Evolutionary conservation across 2,329 filamentous ascomycete species (phyloP).

Genomic region (Lachnellula occidentalis): DNA sequence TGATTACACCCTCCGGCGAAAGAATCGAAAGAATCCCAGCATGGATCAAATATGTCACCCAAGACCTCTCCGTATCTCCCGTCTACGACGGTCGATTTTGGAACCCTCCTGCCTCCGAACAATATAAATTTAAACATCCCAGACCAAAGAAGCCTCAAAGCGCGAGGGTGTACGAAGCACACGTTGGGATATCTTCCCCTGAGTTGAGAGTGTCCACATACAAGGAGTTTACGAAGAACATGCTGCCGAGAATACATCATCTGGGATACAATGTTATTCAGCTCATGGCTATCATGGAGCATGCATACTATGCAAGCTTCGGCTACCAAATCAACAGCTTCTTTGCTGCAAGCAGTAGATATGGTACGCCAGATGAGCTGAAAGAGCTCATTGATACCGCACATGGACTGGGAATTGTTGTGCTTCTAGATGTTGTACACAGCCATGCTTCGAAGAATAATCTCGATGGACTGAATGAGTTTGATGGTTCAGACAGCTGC

Average conservation of each 20-base stretch:
- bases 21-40: constrained; percentile 83
- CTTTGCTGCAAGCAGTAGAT: constrained; percentile 94
- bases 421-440: constrained; percentile 93
- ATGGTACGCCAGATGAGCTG: constrained; percentile 86
- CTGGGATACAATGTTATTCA: constrained; percentile 97
- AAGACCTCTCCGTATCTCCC: constrained; percentile 83
- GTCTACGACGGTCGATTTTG: constrained; percentile 95
- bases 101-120: constrained; percentile 76
- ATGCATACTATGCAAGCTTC: constrained; percentile 98
- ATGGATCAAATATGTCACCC: constrained; percentile 97
- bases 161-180: constrained; percentile 95
- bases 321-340: constrained; percentile 99
- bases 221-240: constrained; percentile 92
- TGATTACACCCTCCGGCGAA: constrained; percentile 73
- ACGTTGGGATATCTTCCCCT: constrained; percentile 92
- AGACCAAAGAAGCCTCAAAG: constrained; percentile 79
- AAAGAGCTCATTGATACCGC: constrained; percentile 96
- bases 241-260: constrained; percentile 83
- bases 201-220: constrained; percentile 87
- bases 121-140: constrained; percentile 78
- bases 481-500: constrained; percentile 89
- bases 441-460: constrained; percentile 98
- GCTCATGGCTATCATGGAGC: constrained; percentile 98
- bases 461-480: constrained; percentile 88
- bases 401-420: constrained; percentile 82